Percentiles rank a stretch among this genome's conserved stretches.
Conservation (phyloP, 345 rosid species). For the Eucalyptus urophylla region DNA sequence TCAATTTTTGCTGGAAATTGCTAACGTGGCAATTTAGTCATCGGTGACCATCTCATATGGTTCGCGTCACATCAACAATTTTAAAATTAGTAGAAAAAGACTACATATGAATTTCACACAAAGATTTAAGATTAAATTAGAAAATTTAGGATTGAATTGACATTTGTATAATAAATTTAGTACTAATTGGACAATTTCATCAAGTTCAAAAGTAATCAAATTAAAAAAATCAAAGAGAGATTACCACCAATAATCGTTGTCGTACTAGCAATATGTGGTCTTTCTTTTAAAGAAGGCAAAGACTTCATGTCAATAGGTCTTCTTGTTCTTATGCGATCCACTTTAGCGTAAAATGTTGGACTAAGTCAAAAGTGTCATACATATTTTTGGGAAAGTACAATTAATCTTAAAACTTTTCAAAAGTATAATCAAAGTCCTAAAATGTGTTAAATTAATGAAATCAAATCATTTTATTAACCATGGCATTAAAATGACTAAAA, state of each 20-base stretch:
- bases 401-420: too few relatives aligned
- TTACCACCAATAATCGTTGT: not conserved
- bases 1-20: fast-evolving
- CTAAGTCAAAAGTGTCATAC: not conserved
- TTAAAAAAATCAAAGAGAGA: not conserved
- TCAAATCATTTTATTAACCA: too few relatives aligned
- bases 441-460: too few relatives aligned
- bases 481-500: too few relatives aligned
- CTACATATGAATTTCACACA: not conserved
- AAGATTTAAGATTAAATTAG: not conserved
- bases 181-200: not conserved
- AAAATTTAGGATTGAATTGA: not conserved
- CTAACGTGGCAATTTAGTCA: fast-evolving
- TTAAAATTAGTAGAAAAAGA: not conserved
- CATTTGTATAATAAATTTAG: not conserved
- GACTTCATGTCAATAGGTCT: not conserved
- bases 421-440: too few relatives aligned
- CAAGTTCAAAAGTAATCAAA: not conserved
- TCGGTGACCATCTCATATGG: not conserved
- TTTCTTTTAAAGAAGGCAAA: not conserved
- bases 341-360: not conserved
- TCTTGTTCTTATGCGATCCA: not conserved
- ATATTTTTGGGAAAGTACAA: too few relatives aligned
- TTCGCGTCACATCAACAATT: fast-evolving
- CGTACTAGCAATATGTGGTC: not conserved